phyloP scores from a whole-genome alignment of 495 filamentous ascomycete genomes.

The Copromyces sp. region DNA sequence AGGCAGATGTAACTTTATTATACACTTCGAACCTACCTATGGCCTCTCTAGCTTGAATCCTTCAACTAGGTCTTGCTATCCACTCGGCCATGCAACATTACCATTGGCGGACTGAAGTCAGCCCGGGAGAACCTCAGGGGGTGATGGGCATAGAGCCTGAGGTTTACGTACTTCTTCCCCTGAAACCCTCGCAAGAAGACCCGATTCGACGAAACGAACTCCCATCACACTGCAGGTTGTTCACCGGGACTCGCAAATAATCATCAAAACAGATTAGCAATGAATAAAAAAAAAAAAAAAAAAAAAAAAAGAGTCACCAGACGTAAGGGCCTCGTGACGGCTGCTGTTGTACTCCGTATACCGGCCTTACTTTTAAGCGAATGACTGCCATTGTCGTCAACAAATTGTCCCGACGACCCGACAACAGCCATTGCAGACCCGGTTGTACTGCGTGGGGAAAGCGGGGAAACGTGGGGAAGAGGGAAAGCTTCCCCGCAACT shows the following conservation, averaged over 20 bases:
- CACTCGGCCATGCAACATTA: neutral
- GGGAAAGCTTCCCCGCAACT: neutral
- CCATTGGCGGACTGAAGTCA: neutral
- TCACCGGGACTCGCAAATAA: neutral
- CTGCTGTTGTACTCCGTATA: neutral
- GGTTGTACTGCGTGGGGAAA: neutral
- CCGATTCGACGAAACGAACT: neutral
- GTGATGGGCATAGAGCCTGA: neutral
- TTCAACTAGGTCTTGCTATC: neutral
- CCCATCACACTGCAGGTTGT: neutral
- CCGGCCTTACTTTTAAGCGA: neutral
- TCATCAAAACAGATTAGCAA: neutral
- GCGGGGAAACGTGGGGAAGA: neutral
- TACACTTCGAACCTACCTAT: neutral
- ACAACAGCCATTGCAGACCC: neutral
- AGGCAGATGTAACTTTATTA: neutral
- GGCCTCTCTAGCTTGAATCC: neutral
- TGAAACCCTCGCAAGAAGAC: neutral
- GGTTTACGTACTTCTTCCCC: neutral
- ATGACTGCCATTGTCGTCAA: neutral
- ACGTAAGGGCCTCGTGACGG: neutral
- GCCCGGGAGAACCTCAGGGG: neutral
- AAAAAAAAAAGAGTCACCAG: neutral
- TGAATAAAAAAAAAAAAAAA: no score
- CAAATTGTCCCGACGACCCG: neutral